phyloP scores from a whole-genome alignment of 1,284 basidiomycete genomes.

The Ganoderma lingzhi region DNA sequence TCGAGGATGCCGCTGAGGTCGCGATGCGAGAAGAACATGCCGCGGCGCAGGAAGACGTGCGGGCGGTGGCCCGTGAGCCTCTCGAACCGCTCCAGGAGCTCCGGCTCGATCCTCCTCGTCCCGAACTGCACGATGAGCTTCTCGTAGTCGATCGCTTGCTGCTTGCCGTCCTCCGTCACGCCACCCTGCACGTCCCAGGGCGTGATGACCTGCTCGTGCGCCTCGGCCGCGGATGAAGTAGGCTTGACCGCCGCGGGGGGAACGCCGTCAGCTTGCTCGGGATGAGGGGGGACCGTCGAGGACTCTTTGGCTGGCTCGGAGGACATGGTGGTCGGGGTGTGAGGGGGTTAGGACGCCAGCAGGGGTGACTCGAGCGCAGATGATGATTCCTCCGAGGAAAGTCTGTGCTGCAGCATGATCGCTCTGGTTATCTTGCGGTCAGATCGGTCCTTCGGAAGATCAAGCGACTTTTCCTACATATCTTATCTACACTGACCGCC shows the following conservation, averaged over 20 bases:
- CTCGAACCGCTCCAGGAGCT: constrained; percentile 91
- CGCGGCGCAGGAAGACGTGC: constrained; percentile 91
- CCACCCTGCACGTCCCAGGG: constrained; percentile 99
- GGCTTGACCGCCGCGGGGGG: constrained; percentile 44
- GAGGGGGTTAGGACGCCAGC: constrained; percentile 13
- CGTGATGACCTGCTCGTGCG: constrained; percentile 88
- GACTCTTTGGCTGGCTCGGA: constrained; percentile 16
- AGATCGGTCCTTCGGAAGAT: not conserved
- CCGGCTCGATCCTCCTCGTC: constrained; percentile 82
- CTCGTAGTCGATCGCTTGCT: constrained; percentile 95
- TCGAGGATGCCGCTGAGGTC: constrained; percentile 96
- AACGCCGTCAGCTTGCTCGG: constrained; percentile 21
- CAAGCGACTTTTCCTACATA: not conserved
- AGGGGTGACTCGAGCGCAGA: constrained; percentile 24
- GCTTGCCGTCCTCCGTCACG: constrained; percentile 89
- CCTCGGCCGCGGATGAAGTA: constrained; percentile 33
- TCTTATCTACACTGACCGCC: not conserved
- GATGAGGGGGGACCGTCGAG: constrained; percentile 26
- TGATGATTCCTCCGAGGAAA: constrained; percentile 23
- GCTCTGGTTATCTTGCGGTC: constrained; percentile 19
- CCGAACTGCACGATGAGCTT: constrained; percentile 96
- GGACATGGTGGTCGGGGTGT: constrained; percentile 25
- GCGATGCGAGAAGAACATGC: constrained; percentile 98
- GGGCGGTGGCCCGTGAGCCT: constrained; percentile 89
- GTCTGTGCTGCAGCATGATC: constrained; percentile 19